phyloP scores from a whole-genome alignment of 208 protist species.

The Trypanosoma grayi region DNA sequence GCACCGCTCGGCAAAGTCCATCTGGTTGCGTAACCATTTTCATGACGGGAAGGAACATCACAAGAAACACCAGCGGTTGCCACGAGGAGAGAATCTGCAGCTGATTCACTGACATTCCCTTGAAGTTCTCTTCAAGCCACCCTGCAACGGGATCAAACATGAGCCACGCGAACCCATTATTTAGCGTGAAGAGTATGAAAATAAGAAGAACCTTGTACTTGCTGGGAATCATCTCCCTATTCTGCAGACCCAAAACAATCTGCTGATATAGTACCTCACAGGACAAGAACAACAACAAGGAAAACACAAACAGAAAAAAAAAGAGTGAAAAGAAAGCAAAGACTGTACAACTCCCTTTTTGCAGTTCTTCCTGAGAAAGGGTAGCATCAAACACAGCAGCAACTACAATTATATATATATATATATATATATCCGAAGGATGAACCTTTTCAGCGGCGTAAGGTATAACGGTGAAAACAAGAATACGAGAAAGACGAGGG shows the following conservation, averaged over 20 bases:
- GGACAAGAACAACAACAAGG: constrained; percentile 11
- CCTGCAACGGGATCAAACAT: constrained; percentile 86
- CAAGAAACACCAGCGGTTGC: constrained; percentile 78
- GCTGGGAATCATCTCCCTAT: constrained; percentile 13
- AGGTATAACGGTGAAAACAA: not conserved
- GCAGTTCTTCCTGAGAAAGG: no score
- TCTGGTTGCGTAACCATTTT: constrained; percentile 71
- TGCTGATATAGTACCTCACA: not conserved
- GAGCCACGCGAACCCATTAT: constrained; percentile 88
- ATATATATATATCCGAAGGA: no score
- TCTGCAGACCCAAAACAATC: not conserved
- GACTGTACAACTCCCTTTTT: no score
- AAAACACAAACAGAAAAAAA: constrained; percentile 4
- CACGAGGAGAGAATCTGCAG: constrained; percentile 80
- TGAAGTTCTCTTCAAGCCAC: constrained; percentile 61
- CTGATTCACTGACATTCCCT: constrained; percentile 48
- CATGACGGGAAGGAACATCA: constrained; percentile 70
- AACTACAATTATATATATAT: no score
- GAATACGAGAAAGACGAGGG: not conserved
- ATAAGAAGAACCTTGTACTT: constrained; percentile 81
- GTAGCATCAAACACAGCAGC: no score
- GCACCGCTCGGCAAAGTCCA: constrained; percentile 69
- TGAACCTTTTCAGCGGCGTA: no score
- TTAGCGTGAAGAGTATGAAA: constrained; percentile 79
- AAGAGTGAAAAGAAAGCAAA: no score